Evolutionary conservation across 129 eudicot genomes (phyloP).

Genomic region (Flaveria brownii): DNA sequence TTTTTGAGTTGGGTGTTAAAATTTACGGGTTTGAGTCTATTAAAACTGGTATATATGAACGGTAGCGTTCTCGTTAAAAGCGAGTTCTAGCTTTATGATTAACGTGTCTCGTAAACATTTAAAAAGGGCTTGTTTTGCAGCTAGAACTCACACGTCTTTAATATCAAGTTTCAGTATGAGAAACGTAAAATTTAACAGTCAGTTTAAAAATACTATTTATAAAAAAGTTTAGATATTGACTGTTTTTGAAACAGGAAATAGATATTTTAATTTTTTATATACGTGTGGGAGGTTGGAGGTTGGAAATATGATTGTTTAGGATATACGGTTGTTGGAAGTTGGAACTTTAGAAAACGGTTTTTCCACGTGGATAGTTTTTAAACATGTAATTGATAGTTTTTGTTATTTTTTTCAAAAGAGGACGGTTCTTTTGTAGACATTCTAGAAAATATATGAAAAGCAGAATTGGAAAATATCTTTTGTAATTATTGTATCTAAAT

Average conservation of each 20-base stretch:
- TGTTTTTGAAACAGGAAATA: neutral
- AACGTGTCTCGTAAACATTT: too few species aligned
- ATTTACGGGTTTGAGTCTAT: too few species aligned
- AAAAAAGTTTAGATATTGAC: too few species aligned
- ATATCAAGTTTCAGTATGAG: too few species aligned
- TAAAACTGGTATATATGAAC: too few species aligned
- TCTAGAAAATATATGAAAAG: neutral
- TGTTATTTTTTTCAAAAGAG: conserved; percentile 5
- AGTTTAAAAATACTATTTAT: too few species aligned
- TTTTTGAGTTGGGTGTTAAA: too few species aligned
- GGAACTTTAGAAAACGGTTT: neutral
- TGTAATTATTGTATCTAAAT: neutral
- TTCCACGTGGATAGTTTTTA: conserved; percentile 6
- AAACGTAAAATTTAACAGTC: too few species aligned
- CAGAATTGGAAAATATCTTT: neutral
- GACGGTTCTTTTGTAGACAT: conserved; percentile 18
- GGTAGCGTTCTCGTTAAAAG: too few species aligned
- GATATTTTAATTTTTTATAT: neutral
- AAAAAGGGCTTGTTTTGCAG: too few species aligned
- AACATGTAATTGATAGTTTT: neutral
- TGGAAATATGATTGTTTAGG: conserved; percentile 27
- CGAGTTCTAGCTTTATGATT: too few species aligned
- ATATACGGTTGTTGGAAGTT: conserved; percentile 9
- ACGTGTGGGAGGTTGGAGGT: conserved; percentile 10
- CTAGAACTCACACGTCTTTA: too few species aligned